Percentiles rank a stretch among this genome's conserved stretches.
phyloP scores from a whole-genome alignment of 257 asterid genomes.

The Scutellaria barbata region DNA sequence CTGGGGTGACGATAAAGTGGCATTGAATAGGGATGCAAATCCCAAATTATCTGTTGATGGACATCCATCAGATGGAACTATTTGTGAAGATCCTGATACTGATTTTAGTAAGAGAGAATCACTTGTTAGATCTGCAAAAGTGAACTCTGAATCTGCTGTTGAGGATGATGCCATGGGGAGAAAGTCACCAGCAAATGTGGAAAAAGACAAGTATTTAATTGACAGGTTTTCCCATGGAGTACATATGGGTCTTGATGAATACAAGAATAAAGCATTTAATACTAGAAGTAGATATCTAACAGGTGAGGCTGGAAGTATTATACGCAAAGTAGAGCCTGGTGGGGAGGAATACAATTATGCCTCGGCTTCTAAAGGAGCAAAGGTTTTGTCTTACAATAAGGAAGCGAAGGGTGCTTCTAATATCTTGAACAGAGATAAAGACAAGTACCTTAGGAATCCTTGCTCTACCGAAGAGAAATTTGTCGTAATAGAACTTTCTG shows the following conservation, averaged over 20 bases:
- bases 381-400: constrained; percentile 81
- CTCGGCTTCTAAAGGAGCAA: constrained; percentile 92
- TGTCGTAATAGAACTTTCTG: constrained; percentile 90
- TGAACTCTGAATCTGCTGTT: constrained; percentile 32
- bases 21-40: constrained; percentile 36
- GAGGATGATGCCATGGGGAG: constrained; percentile 47
- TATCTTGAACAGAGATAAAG: constrained; percentile 81
- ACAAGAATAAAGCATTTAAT: constrained; percentile 72
- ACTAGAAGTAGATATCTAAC: constrained; percentile 45
- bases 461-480: constrained; percentile 88
- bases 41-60: constrained; percentile 38
- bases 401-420: constrained; percentile 98
- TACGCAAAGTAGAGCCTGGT: constrained; percentile 88
- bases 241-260: constrained; percentile 81
- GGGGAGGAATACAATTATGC: constrained; percentile 94
- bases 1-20: constrained; percentile 51
- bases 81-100: constrained; percentile 41
- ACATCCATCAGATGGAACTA: constrained; percentile 36
- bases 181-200: constrained; percentile 39
- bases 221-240: constrained; percentile 54
- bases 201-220: constrained; percentile 44
- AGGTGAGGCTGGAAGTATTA: constrained; percentile 66
- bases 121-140: constrained; percentile 30
- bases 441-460: constrained; percentile 95
- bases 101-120: constrained; percentile 38